phyloP scores from a whole-genome alignment of 371 early-diverging fungal genomes.

The Caulochytrium protostelioides region DNA sequence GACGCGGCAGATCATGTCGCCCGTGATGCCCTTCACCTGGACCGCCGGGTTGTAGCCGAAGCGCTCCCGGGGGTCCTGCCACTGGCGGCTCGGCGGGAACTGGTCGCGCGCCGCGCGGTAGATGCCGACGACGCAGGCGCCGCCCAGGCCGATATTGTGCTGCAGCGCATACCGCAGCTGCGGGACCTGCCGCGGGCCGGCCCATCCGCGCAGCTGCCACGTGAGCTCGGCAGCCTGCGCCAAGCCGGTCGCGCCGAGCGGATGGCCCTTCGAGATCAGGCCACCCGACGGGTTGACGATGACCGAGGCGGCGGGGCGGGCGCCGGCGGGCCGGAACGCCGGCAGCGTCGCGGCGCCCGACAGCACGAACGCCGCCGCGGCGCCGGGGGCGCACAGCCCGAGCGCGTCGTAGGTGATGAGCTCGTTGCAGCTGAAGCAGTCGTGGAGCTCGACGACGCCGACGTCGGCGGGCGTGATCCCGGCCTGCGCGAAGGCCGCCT shows the following conservation, averaged over 20 bases:
- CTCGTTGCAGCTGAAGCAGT: slow-evolving; percentile 64
- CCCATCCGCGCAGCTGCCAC: slow-evolving; percentile 33
- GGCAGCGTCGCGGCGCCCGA: slow-evolving; percentile 17
- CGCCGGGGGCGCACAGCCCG: slow-evolving; percentile 37
- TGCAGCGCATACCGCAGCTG: slow-evolving; percentile 39
- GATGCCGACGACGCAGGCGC: slow-evolving; percentile 46
- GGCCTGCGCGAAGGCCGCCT: slow-evolving; percentile 29
- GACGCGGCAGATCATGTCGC: slow-evolving; percentile 37
- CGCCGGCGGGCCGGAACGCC: slow-evolving; percentile 4
- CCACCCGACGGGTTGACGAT: slow-evolving; percentile 62
- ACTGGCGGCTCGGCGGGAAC: slow-evolving; percentile 7
- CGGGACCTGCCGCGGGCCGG: slow-evolving; percentile 47
- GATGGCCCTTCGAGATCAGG: slow-evolving; percentile 59
- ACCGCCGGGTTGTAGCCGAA: slow-evolving; percentile 50
- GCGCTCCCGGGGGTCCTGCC: slow-evolving; percentile 22
- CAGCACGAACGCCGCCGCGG: slow-evolving; percentile 5
- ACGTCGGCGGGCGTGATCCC: slow-evolving; percentile 38
- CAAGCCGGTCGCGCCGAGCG: slow-evolving; percentile 56
- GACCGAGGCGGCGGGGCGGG: slow-evolving; percentile 1
- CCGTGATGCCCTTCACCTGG: slow-evolving; percentile 34
- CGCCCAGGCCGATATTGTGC: slow-evolving; percentile 60
- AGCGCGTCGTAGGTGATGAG: slow-evolving; percentile 55
- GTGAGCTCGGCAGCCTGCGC: slow-evolving; percentile 43
- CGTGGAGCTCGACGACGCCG: slow-evolving; percentile 52
- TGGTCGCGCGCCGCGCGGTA: slow-evolving; percentile 22